These are phyloP conservation scores for Fusarium albidum DNA, from an alignment of 2,329 filamentous ascomycete genomes.

Conservation along the genomic window DNA sequence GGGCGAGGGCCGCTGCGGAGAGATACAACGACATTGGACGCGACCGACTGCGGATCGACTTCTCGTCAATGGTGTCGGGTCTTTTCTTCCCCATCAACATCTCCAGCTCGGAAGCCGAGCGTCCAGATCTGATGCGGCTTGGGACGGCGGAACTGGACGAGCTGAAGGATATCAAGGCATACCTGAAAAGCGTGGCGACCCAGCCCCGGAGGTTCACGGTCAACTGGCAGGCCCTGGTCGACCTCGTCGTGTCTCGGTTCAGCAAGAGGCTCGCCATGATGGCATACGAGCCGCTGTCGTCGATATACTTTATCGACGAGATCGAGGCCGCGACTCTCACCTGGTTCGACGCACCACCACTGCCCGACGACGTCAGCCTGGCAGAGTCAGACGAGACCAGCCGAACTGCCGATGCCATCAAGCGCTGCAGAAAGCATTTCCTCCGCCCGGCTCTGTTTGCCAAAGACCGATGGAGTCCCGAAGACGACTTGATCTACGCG, in stretches of 20 bases:
- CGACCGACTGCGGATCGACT: constrained; percentile 54
- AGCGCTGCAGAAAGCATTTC: constrained; percentile 57
- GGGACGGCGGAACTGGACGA: constrained; percentile 40
- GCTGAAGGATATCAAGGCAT: constrained; percentile 48
- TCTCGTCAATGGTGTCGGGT: constrained; percentile 59
- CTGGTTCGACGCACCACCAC: constrained; percentile 51
- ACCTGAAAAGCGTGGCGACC: constrained; percentile 54
- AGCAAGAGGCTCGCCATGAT: constrained; percentile 60
- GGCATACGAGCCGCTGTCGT: constrained; percentile 37
- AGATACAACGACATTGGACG: constrained; percentile 56
- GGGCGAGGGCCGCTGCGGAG: constrained; percentile 50
- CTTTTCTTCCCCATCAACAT: constrained; percentile 61
- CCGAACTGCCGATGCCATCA: constrained; percentile 48
- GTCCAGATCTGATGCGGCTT: constrained; percentile 46
- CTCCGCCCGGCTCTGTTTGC: constrained; percentile 43
- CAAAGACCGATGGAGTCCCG: constrained; percentile 43
- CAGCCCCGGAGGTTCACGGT: constrained; percentile 44
- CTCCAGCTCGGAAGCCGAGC: constrained; percentile 49
- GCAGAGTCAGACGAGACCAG: constrained; percentile 41
- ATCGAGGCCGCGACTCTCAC: constrained; percentile 51
- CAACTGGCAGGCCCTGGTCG: constrained; percentile 73
- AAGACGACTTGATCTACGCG: constrained; percentile 55
- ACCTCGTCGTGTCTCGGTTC: constrained; percentile 72
- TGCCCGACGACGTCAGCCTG: constrained; percentile 32
- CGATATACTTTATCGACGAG: constrained; percentile 45